phyloP scores from a whole-genome alignment of 257 asterid species.

The Ehretia macrophylla region DNA sequence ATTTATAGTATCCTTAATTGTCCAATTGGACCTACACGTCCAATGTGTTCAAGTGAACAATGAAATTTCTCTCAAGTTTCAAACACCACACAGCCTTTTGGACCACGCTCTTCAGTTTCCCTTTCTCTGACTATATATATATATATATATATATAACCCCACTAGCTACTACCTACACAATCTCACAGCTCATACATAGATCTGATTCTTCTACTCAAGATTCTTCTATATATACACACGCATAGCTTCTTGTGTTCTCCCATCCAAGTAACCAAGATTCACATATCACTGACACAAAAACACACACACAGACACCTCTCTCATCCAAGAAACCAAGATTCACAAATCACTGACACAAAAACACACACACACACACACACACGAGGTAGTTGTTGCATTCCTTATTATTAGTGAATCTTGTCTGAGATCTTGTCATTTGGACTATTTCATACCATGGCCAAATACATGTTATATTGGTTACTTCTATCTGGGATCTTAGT shows the following conservation, averaged over 20 bases:
- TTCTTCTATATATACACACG: neutral
- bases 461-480: slow-evolving; percentile 3
- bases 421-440: too few species aligned
- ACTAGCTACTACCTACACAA: neutral
- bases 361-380: too few species aligned
- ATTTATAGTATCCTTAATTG: neutral
- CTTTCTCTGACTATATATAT: neutral
- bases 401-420: too few species aligned
- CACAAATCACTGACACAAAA: neutral
- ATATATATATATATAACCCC: too few species aligned
- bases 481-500: slow-evolving; percentile 19
- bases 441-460: slow-evolving; percentile 9
- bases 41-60: neutral
- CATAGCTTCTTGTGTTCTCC: too few species aligned
- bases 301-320: too few species aligned
- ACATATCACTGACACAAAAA: too few species aligned
- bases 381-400: too few species aligned
- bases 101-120: neutral
- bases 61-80: slow-evolving; percentile 7
- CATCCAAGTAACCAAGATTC: too few species aligned
- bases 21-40: neutral
- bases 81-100: neutral
- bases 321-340: too few species aligned
- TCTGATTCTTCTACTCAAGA: neutral
- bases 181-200: neutral